These are phyloP conservation scores for Sisymbrium irio DNA, from an alignment of 345 rosid species.

Conservation along the genomic window DNA sequence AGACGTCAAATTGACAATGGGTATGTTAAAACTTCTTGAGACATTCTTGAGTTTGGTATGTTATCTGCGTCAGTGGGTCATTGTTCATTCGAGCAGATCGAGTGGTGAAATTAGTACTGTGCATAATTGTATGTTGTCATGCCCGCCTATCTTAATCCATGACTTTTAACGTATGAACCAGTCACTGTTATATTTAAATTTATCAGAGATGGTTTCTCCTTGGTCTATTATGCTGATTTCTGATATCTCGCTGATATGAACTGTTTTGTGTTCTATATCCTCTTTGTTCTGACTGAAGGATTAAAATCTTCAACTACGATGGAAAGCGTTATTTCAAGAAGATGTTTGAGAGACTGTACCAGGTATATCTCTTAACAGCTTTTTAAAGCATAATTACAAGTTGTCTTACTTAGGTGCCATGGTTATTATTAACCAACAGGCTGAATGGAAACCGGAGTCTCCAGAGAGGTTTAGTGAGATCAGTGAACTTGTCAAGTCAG, in stretches of 20 bases:
- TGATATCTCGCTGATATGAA: neutral
- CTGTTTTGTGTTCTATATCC: neutral
- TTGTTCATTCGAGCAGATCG: neutral
- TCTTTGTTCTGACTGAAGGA: constrained; percentile 47
- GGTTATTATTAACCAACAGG: constrained; percentile 42
- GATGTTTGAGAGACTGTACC: constrained; percentile 84
- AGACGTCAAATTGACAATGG: constrained; percentile 92
- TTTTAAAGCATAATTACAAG: neutral
- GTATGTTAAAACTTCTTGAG: constrained; percentile 43
- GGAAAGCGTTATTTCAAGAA: constrained; percentile 75
- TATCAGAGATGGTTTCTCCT: neutral
- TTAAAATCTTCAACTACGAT: constrained; percentile 76
- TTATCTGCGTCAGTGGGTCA: neutral
- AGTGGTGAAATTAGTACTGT: neutral
- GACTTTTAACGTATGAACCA: neutral
- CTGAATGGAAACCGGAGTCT: constrained; percentile 88
- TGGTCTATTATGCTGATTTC: neutral
- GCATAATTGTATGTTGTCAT: neutral
- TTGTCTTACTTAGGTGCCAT: constrained; percentile 8
- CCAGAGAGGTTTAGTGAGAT: constrained; percentile 71
- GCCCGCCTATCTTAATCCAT: neutral
- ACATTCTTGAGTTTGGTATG: neutral
- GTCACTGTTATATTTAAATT: neutral
- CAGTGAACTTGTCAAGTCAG: constrained; percentile 57
- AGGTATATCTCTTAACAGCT: constrained; percentile 46